phyloP scores from a whole-genome alignment of 1,284 basidiomycete genomes.

The Cutaneotrichosporon cyanovorans region DNA sequence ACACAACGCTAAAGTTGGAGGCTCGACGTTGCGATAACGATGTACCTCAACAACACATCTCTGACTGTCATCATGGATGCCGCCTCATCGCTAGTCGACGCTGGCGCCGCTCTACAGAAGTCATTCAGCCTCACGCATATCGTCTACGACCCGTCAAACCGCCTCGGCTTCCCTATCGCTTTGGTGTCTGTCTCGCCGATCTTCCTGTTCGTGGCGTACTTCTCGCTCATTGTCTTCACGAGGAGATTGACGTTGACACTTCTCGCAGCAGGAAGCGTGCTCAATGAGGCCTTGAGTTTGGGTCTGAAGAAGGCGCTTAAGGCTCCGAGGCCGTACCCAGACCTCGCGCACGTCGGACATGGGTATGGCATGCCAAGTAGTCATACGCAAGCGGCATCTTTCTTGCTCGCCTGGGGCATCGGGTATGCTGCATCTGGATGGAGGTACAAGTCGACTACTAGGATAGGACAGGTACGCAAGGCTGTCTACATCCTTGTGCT shows the following conservation, averaged over 20 bases:
- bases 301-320: constrained; percentile 28
- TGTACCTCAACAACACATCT: too few species aligned
- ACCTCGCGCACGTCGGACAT: constrained; percentile 24
- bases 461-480: constrained; percentile 13
- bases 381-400: constrained; percentile 41
- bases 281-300: constrained; percentile 35
- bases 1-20: too few species aligned
- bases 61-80: too few species aligned
- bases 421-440: constrained; percentile 24
- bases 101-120: constrained; percentile 16
- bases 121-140: constrained; percentile 42
- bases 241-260: constrained; percentile 33
- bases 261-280: constrained; percentile 32
- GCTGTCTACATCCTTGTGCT: constrained; percentile 33
- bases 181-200: constrained; percentile 42
- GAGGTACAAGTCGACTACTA: constrained; percentile 3
- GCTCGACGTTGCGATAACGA: too few species aligned
- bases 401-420: constrained; percentile 36
- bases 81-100: background rate
- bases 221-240: constrained; percentile 38
- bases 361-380: constrained; percentile 45
- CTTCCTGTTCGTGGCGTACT: constrained; percentile 46
- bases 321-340: constrained; percentile 16
- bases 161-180: constrained; percentile 39
- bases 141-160: constrained; percentile 35